A percentile compares a stretch with the other conserved stretches of the same genome.
These are phyloP conservation scores for Amanita phalloides DNA, from an alignment of 768 basidiomycete genomes.

Conservation along the genomic window DNA sequence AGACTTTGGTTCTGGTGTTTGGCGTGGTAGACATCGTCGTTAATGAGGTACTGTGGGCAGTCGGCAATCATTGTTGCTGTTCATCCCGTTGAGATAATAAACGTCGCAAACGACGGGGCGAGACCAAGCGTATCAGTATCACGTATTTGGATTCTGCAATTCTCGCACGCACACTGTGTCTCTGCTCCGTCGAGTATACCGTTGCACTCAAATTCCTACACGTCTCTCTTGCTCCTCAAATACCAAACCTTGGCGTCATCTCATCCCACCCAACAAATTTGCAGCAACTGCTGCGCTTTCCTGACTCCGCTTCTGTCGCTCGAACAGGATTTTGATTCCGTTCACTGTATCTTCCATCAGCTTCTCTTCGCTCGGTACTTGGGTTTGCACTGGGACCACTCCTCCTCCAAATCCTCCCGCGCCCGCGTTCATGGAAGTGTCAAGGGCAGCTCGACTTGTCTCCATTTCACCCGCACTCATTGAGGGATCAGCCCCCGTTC, in stretches of 20 bases:
- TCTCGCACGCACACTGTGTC: too few species aligned
- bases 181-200: too few species aligned
- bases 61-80: too few species aligned
- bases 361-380: conserved; percentile 24
- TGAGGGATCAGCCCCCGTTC: neutral
- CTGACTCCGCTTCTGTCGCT: conserved; percentile 29
- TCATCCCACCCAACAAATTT: conserved; percentile 20
- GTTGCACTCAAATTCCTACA: too few species aligned
- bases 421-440: neutral
- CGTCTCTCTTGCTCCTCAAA: neutral
- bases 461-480: neutral
- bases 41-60: too few species aligned
- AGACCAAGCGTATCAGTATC: too few species aligned
- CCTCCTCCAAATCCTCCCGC: neutral
- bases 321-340: conserved; percentile 29
- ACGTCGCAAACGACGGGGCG: too few species aligned
- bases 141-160: too few species aligned
- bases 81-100: too few species aligned
- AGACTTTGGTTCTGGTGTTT: too few species aligned
- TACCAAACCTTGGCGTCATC: neutral
- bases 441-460: too few species aligned
- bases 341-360: conserved; percentile 25
- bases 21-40: too few species aligned
- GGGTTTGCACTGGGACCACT: neutral
- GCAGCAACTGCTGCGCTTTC: conserved; percentile 32